Conservation (phyloP, 176 grass and related monocot species). For the Oryza longistaminata region DNA sequence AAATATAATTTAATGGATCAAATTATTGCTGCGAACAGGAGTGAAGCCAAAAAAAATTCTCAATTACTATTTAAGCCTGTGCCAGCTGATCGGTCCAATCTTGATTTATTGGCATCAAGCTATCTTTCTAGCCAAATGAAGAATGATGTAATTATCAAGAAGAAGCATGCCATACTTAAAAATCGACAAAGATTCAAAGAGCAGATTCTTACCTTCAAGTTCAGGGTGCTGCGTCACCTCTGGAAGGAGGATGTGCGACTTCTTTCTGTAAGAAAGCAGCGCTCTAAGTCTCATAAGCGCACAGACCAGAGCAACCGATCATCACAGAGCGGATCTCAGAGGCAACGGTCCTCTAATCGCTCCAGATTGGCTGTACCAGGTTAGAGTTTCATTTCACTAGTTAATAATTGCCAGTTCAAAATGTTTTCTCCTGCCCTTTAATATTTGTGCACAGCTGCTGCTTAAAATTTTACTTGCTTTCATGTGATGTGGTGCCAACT, state of each 20-base stretch:
- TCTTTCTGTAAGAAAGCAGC: conserved; percentile 64
- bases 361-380: conserved; percentile 64
- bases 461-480: not conserved
- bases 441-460: not conserved
- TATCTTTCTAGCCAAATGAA: conserved; percentile 41
- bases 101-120: conserved; percentile 46
- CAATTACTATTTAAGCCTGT: conserved; percentile 44
- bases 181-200: conserved; percentile 65
- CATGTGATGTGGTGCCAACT: not conserved
- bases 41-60: conserved; percentile 39
- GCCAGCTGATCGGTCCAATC: conserved; percentile 30
- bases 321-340: conserved; percentile 57
- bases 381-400: conserved; percentile 37
- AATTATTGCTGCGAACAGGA: conserved; percentile 48
- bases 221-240: conserved; percentile 63
- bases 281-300: conserved; percentile 73
- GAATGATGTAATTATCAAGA: conserved; percentile 55
- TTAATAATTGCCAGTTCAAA: not conserved
- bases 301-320: conserved; percentile 50
- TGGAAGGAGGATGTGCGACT: conserved; percentile 91
- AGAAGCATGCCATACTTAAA: conserved; percentile 53
- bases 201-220: conserved; percentile 77
- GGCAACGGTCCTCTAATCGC: conserved; percentile 60
- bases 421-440: not conserved
- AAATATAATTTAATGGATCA: conserved; percentile 50